Evolutionary conservation across 352 stramenopile genomes (phyloP).

Genomic region (Globisporangium paddicum): DNA sequence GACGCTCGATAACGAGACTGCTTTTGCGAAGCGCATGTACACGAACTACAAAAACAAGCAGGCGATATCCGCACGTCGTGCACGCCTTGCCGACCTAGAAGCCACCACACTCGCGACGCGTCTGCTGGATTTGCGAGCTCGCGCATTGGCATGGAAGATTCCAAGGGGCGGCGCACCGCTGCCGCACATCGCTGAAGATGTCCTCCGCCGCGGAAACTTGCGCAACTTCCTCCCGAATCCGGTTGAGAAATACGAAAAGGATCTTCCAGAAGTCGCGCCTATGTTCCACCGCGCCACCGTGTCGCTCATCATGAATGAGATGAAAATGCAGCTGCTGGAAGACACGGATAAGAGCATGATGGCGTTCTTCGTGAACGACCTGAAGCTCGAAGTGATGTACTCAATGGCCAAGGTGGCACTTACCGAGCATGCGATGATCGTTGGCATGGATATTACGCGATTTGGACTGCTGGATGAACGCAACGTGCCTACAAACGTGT

Average conservation of each 20-base stretch:
- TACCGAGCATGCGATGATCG: conserved; percentile 25
- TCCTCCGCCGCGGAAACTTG: conserved; percentile 46
- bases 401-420: conserved; percentile 37
- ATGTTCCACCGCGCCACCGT: conserved; percentile 64
- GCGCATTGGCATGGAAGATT: conserved; percentile 60
- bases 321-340: conserved; percentile 47
- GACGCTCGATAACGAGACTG: conserved; percentile 44
- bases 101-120: conserved; percentile 46
- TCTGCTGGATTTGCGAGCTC: conserved; percentile 54
- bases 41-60: conserved; percentile 39
- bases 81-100: conserved; percentile 51
- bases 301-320: conserved; percentile 40
- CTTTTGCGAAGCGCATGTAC: conserved; percentile 34
- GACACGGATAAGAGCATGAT: conserved; percentile 44
- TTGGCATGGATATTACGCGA: conserved; percentile 49
- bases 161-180: conserved; percentile 50
- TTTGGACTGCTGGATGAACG: conserved; percentile 76
- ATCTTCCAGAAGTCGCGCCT: conserved; percentile 28
- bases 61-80: conserved; percentile 27
- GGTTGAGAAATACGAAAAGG: conserved; percentile 56
- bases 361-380: conserved; percentile 47
- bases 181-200: conserved; percentile 34
- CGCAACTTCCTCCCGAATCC: conserved; percentile 59
- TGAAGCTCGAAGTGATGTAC: conserved; percentile 43
- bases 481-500: conserved; percentile 58